Evolutionary conservation across 495 filamentous ascomycete genomes (phyloP), one percentile per base, ranked within the genome.

Genomic region (Penicillium paxilli): DNA sequence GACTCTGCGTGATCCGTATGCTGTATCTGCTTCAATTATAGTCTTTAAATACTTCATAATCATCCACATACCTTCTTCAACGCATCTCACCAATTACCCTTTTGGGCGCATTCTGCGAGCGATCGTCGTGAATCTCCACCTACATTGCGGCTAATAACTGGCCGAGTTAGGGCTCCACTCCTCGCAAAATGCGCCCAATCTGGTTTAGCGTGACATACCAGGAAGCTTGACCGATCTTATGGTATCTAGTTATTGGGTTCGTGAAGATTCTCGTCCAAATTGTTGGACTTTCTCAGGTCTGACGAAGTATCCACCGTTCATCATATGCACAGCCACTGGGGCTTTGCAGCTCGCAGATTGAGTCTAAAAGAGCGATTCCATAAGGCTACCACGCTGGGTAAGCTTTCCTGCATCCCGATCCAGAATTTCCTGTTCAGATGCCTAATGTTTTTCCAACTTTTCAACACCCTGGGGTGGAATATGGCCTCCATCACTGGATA

Each of bases 21-120:
- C n/a, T n/a, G n/a, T n/a, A n/a, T n/a, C n/a, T n/a, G n/a, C n/a
- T n/a, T n/a, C n/a, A n/a, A n/a, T n/a, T n/a, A n/a, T n/a, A n/a
- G n/a, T n/a, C n/a, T 4, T 32, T 32, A 32, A 32, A 32, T 32
- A 9, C 7, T 30, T 12, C 30, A 4, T 14, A 4, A 32, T 3
- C 8, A 12, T 32, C 8, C n/a, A 14, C 5, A 2, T 12, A 32
- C 30, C 30, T 14, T 8, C 8, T 30, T 30, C n/a, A 10, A 3
- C 11, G 30, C 11, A 12, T 32, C 30, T 32, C 30, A 32, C 30
- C 30, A 47, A 19, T 19, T 47, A 16, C 45, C 26, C 45, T 21
- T 47, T 33, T 33, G 26, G 24, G 45, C 25, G 24, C 5, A 47
- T 47, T 21, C 25, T 32, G 45, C 45, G 45, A 47, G 45, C 44